Evolutionary conservation across 129 eudicot genomes (phyloP).

Genomic region (Rutidosis leptorrhynchoides): DNA sequence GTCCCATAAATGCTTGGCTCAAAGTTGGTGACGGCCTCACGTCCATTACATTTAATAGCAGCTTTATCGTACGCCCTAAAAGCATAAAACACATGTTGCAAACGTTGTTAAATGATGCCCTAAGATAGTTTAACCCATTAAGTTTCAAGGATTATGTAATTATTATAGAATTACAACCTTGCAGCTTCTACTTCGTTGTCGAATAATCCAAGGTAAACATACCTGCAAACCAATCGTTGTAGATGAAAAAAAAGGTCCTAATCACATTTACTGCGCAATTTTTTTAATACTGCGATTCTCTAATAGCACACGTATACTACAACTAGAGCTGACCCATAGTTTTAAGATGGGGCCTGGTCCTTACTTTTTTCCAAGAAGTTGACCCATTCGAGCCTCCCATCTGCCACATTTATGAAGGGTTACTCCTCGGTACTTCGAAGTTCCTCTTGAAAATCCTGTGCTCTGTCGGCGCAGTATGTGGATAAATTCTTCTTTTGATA

Average conservation of each 20-base stretch:
- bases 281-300: slow-evolving; percentile 6
- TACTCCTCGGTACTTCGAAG: slow-evolving; percentile 86
- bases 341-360: slow-evolving; percentile 29
- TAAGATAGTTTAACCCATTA: slow-evolving; percentile 14
- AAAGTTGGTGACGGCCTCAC: slow-evolving; percentile 75
- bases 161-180: slow-evolving; percentile 53
- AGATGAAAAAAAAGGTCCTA: slow-evolving; percentile 38
- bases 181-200: slow-evolving; percentile 89
- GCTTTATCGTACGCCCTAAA: slow-evolving; percentile 86
- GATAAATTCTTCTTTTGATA: slow-evolving; percentile 85
- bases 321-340: slow-evolving; percentile 2
- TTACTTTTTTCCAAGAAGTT: slow-evolving; percentile 87
- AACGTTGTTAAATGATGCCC: slow-evolving; percentile 32
- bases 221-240: slow-evolving; percentile 77
- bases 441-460: slow-evolving; percentile 82
- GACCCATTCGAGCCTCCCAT: slow-evolving; percentile 99
- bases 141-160: slow-evolving; percentile 29
- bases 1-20: slow-evolving; percentile 52
- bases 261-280: slow-evolving; percentile 16
- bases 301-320: slow-evolving; percentile 5
- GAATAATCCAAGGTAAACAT: slow-evolving; percentile 88
- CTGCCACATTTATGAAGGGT: slow-evolving; percentile 92
- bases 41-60: slow-evolving; percentile 60
- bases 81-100: slow-evolving; percentile 31
- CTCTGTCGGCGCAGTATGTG: slow-evolving; percentile 85